These are phyloP conservation scores for Marasmius oreades DNA, from an alignment of 1,284 basidiomycete species.

Conservation along the genomic window DNA sequence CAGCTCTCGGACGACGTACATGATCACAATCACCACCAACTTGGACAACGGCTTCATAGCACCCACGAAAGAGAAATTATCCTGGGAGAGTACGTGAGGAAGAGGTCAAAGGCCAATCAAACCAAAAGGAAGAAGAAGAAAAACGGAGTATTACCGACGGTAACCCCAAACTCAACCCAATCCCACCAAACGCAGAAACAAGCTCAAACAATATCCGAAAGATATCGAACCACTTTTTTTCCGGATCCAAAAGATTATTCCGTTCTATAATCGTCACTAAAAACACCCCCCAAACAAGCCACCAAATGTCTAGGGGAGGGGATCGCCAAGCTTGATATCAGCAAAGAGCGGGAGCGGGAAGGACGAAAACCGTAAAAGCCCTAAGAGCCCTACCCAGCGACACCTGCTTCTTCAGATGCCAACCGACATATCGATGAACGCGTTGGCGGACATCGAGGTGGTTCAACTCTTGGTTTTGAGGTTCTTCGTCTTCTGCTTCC, in stretches of 20 bases:
- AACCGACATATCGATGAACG: conserved; percentile 38
- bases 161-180: conserved; percentile 71
- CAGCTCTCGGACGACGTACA: conserved; percentile 53
- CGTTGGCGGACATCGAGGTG: conserved; percentile 38
- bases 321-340: conserved; percentile 21
- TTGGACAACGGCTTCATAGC: conserved; percentile 68
- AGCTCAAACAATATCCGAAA: conserved; percentile 64
- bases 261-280: conserved; percentile 68
- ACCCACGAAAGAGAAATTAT: conserved; percentile 64
- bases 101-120: not conserved
- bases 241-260: conserved; percentile 49
- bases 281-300: conserved; percentile 61
- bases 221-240: conserved; percentile 63
- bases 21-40: conserved; percentile 69
- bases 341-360: not conserved
- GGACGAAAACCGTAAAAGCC: too few relatives aligned
- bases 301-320: conserved; percentile 50
- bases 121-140: not conserved
- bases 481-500: conserved; percentile 47
- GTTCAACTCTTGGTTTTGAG: conserved; percentile 34
- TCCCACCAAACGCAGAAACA: conserved; percentile 66
- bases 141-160: conserved; percentile 50
- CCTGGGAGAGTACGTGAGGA: conserved; percentile 25
- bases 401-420: conserved; percentile 69
- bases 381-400: conserved; percentile 32